Conservation (phyloP, 148 eudicot genomes). For the Agrostemma githago region DNA sequence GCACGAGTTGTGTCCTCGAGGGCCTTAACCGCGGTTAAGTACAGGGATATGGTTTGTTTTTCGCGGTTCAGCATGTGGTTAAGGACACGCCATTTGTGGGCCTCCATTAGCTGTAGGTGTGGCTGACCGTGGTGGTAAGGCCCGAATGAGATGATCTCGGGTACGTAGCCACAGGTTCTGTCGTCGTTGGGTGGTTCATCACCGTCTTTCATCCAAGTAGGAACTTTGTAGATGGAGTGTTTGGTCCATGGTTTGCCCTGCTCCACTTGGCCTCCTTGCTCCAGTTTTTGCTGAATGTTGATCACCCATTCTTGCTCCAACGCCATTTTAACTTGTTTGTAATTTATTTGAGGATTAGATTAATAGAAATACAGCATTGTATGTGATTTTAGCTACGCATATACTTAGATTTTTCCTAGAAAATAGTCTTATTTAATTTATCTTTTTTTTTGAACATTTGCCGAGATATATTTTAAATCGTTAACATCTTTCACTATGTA, state of each 20-base stretch:
- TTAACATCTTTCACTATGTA: too few species aligned
- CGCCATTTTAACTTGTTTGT: background rate
- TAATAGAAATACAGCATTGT: too few species aligned
- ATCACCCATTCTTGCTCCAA: constrained; percentile 7
- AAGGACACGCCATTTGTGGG: constrained; percentile 4
- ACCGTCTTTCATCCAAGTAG: background rate
- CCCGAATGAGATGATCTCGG: constrained; percentile 2
- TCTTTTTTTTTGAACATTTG: too few species aligned
- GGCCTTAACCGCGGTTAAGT: background rate
- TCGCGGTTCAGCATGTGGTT: background rate
- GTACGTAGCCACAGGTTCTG: background rate
- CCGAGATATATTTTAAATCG: too few species aligned
- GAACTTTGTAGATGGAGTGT: constrained; percentile 6
- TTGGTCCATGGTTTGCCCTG: background rate
- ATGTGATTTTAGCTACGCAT: too few species aligned
- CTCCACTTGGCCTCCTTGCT: background rate
- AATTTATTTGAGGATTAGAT: too few species aligned
- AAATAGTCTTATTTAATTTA: too few species aligned
- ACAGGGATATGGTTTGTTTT: background rate
- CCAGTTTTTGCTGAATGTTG: background rate
- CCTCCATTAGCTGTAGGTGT: constrained; percentile 3
- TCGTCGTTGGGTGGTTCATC: background rate
- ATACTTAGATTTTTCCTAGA: too few species aligned
- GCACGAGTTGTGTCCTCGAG: background rate
- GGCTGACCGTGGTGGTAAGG: background rate